These are phyloP conservation scores for Tuber indicum DNA, from an alignment of 495 filamentous ascomycete genomes.

Conservation along the genomic window DNA sequence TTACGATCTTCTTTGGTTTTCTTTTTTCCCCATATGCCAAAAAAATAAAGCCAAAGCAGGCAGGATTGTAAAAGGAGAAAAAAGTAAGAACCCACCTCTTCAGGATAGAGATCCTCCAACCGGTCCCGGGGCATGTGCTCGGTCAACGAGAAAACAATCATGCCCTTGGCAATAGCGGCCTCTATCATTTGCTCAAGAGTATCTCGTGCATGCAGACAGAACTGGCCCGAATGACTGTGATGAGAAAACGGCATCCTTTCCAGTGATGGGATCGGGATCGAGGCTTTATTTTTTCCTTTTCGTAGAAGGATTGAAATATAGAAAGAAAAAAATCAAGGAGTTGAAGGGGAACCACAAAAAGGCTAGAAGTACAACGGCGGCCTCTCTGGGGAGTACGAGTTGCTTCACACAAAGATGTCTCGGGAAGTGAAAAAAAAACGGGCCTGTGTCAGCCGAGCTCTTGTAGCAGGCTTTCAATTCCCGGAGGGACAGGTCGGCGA, in stretches of 20 bases:
- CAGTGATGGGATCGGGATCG: slow-evolving; percentile 4
- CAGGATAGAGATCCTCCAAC: slow-evolving; percentile 76
- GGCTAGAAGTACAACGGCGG: neutral
- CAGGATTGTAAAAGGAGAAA: neutral
- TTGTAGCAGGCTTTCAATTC: neutral
- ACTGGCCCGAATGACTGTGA: slow-evolving; percentile 96
- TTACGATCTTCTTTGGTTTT: neutral
- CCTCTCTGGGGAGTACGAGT: neutral
- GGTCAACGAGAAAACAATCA: slow-evolving; percentile 79
- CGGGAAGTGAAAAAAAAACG: neutral
- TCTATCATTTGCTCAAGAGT: slow-evolving; percentile 75
- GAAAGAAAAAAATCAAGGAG: neutral
- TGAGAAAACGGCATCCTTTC: slow-evolving; percentile 87
- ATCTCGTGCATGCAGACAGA: slow-evolving; percentile 85
- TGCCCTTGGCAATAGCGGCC: slow-evolving; percentile 68
- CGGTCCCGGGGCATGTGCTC: slow-evolving; percentile 87
- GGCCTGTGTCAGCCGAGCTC: neutral
- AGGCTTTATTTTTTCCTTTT: neutral
- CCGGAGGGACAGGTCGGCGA: neutral
- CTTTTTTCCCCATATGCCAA: slow-evolving; percentile 5
- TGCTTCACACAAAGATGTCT: neutral
- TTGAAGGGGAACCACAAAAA: neutral
- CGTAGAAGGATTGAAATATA: neutral
- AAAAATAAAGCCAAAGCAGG: slow-evolving; percentile 14
- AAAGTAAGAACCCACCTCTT: slow-evolving; percentile 58